Conservation (phyloP, 148 eudicot genomes). For the Camellia granthamiana region DNA sequence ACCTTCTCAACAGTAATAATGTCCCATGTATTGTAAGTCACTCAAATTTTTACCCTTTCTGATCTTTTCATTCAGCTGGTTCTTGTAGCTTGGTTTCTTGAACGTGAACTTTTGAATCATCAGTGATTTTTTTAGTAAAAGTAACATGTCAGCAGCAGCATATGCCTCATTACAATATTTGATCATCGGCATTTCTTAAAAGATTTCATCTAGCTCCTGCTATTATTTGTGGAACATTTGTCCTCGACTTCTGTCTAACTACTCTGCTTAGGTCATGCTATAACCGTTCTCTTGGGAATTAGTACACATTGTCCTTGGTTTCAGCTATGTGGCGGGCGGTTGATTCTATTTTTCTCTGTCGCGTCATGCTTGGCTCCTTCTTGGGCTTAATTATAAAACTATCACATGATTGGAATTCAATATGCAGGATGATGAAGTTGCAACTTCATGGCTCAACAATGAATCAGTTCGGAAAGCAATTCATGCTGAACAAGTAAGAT, state of each 20-base stretch:
- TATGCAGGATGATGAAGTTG: slow-evolving; percentile 71
- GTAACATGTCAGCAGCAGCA: neutral
- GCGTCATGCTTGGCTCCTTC: neutral
- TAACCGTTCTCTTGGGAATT: neutral
- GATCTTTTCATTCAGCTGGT: neutral
- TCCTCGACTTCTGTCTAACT: too few species aligned
- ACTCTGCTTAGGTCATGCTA: too few species aligned
- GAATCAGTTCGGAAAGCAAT: slow-evolving; percentile 74
- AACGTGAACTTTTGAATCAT: neutral
- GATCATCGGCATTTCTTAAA: too few species aligned
- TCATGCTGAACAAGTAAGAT: slow-evolving; percentile 66
- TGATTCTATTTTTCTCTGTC: neutral
- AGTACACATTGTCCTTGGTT: neutral
- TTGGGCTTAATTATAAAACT: neutral
- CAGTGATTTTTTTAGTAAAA: neutral
- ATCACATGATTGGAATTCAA: neutral
- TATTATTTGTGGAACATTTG: neutral
- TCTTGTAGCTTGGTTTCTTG: neutral
- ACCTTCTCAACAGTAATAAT: slow-evolving; percentile 42
- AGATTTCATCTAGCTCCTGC: too few species aligned
- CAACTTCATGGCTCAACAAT: slow-evolving; percentile 75
- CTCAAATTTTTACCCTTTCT: neutral
- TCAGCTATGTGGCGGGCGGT: too few species aligned
- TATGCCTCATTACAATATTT: neutral
- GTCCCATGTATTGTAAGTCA: slow-evolving; percentile 83